Evolutionary conservation across 768 basidiomycete genomes (phyloP), one percentile per base, ranked within the genome.

Genomic region (Hygrophoropsis aurantiaca): DNA sequence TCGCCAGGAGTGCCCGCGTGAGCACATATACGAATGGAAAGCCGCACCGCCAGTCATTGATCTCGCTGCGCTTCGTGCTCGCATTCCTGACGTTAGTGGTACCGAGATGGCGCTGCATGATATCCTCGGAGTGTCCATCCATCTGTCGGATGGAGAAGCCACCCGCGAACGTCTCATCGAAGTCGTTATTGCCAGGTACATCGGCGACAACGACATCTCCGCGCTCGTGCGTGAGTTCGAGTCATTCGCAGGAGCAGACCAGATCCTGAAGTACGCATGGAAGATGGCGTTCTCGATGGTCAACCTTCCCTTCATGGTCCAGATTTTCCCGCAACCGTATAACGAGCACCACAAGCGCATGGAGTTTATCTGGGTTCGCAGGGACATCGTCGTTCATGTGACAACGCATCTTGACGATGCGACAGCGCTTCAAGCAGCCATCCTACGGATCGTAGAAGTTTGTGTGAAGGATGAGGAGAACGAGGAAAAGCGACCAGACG

Each of bases 321-420:
- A 32, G 16, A 3, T 16, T 26, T n/a, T 41, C 7, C 11, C 1
- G n/a, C 11, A 36, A 13, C 20, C 35, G 20, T 16, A 18, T 37
- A 16, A 37, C 36, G 36, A n/a, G n/a, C n/a, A n/a, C n/a, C n/a
- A n/a, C n/a, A n/a, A n/a, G n/a, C n/a, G n/a, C n/a, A n/a, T 3
- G 24, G 23, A 43, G 25, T 19, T 36, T 5, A 25, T 16, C 18
- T 47, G 40, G 46, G 33, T 42, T 16, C 46, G 46, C n/a, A 16
- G 27, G 30, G 46, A 47, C 46, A 44, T 20, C 3, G 10, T 26
- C 20, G 5, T 44, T 38, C 51, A 40, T 9, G 39, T 50, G 40
- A 41, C 53, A 5, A 57, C 56, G 10, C 56, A 59, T 36, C 56
- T 61, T 21, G 56, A 58, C 45, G 47, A 59, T 40, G 51, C 57